Base-by-base conservation (phyloP, 441 rosid species). In the Erysimum cheiri region DNA sequence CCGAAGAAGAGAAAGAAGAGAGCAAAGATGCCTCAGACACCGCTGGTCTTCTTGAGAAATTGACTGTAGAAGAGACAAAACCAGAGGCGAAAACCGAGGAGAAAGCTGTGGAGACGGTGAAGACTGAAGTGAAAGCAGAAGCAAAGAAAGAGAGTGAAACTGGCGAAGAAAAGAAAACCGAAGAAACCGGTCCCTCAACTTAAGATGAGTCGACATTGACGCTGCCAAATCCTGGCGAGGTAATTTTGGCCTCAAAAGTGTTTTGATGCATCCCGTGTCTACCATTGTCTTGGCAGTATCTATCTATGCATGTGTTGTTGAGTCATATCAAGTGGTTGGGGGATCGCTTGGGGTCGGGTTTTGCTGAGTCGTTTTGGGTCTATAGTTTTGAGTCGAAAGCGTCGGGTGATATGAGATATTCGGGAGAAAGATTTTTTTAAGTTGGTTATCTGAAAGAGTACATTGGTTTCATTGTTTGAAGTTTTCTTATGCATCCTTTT, bases 21-120 rank as follows among this genome's bases (percentile, higher is more conserved):
- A 84, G 82, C 68, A 65, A 81, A 75, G 97, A 91, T 72, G 93
- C 98, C 46, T 67, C 90, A 32, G 85, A 82, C 22, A 78, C 96
- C n/a, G 95, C 97, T 50, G 92, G 81, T 41, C 89, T 81, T 63
- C 85, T 93, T 32, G 87, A 87, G 84, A 87, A 85, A 72, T 69
- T 93, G 77, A 83, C 82, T 8, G 91, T 91, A 15, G 91, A 83
- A 74, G 97, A 89, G 60, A 80, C 82, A 62, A 86, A 87, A 77
- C 57, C 78, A 22, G 89, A 81, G 64, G 91, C 78, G 63, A 84
- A 87, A 73, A 36, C 78, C 14, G 89, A 81, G 64, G 88, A 78
- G 55, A 84, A 87, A 73, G 32, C 79, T 10, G 78, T 14, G 31
- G 81, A 82, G 55, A 83, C 73, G 75, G 72, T 72, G 52, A 77